These are phyloP conservation scores for Hypoxylon intermedium DNA, from an alignment of 495 filamentous ascomycete genomes.

Conservation along the genomic window DNA sequence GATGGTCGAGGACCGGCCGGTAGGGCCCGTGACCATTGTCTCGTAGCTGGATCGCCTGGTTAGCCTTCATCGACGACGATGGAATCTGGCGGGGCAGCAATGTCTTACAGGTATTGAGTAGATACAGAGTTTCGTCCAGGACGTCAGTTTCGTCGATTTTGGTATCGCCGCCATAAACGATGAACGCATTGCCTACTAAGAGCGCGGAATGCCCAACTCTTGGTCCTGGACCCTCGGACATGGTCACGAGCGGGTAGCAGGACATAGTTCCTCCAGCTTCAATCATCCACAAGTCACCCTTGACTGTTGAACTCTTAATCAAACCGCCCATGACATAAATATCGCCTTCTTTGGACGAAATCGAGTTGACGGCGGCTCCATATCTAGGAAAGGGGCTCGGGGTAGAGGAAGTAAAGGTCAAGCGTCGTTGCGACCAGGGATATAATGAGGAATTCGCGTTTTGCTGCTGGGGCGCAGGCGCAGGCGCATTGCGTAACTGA, in stretches of 20 bases:
- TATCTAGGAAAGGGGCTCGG: conserved; percentile 94
- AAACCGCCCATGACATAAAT: conserved; percentile 98
- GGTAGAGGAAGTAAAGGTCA: conserved; percentile 84
- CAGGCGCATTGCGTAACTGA: conserved; percentile 57
- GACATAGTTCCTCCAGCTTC: conserved; percentile 87
- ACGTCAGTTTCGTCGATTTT: conserved; percentile 92
- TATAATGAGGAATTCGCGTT: conserved; percentile 72
- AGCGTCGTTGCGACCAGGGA: conserved; percentile 90
- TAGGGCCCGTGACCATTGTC: conserved; percentile 94
- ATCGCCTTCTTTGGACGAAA: conserved; percentile 93
- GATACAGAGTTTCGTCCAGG: conserved; percentile 92
- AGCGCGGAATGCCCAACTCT: conserved; percentile 94
- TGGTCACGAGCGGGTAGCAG: conserved; percentile 90
- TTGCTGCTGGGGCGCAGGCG: conserved; percentile 43
- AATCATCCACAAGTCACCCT: conserved; percentile 97
- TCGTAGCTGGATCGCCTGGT: conserved; percentile 70
- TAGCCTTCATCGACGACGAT: conserved; percentile 18
- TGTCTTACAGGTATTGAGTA: conserved; percentile 93
- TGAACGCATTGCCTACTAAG: conserved; percentile 97
- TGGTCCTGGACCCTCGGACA: conserved; percentile 91
- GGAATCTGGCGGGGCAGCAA: conserved; percentile 19
- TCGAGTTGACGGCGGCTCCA: conserved; percentile 92
- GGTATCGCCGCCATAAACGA: conserved; percentile 98
- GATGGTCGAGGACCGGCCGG: conserved; percentile 82
- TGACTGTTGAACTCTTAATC: conserved; percentile 91